Evolutionary conservation across 495 filamentous ascomycete species (phyloP).

Genomic region (Xylaria palmicola): DNA sequence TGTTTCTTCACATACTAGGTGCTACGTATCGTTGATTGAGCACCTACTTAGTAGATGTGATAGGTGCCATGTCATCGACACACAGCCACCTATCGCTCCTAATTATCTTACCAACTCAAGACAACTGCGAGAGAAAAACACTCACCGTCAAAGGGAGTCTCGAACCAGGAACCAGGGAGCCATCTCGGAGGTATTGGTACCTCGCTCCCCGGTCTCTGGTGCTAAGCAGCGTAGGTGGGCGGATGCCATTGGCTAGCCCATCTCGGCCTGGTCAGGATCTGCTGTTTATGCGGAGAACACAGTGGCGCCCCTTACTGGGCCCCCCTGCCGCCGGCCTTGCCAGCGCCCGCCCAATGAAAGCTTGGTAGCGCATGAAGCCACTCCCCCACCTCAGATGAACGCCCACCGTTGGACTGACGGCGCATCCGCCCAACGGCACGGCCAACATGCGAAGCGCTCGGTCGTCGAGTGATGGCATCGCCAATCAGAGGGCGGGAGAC

Average conservation of each 20-base stretch:
- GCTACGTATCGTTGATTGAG: neutral
- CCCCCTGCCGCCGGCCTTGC: neutral
- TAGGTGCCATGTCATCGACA: neutral
- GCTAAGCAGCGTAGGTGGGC: neutral
- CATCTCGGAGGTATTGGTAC: neutral
- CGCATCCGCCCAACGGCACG: neutral
- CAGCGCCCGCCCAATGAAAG: slow-evolving; percentile 6
- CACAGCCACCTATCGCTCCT: neutral
- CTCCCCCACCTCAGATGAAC: slow-evolving; percentile 1
- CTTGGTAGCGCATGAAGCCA: neutral
- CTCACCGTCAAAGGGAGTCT: neutral
- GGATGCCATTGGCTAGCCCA: slow-evolving; percentile 1
- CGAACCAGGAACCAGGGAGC: too few relatives aligned
- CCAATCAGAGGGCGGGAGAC: neutral
- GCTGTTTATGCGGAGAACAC: slow-evolving; percentile 13
- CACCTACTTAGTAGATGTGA: too few relatives aligned
- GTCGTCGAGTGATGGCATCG: neutral
- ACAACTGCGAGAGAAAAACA: neutral
- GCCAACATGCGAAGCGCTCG: slow-evolving; percentile 6
- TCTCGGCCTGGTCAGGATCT: slow-evolving; percentile 5
- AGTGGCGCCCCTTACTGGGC: neutral
- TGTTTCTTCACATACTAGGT: neutral
- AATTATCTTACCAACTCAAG: neutral
- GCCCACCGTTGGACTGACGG: slow-evolving; percentile 1
- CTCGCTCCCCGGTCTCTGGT: neutral